Base-by-base conservation (phyloP, 306 rosid species). In the Inga leiocalycina region DNA sequence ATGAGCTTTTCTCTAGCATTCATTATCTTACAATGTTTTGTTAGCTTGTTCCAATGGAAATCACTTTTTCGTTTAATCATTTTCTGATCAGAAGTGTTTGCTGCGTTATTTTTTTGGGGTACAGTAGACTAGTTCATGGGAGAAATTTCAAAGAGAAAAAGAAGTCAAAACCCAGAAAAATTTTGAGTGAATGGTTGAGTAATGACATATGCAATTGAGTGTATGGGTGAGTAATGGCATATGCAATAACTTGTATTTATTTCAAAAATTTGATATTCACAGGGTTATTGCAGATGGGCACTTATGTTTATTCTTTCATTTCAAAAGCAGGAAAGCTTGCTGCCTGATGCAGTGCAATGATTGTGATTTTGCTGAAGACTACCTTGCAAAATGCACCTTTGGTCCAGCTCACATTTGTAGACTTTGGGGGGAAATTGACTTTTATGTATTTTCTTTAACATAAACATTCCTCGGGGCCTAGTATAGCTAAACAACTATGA, bases 401-500 rank as follows among this genome's bases (percentile, higher is more conserved):
- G 45, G 35, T 39, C 35, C 17, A 11, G 15, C 6, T 74, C 27
- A 19, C 74, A 41, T 19, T 68, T 8, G 14, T 68, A 20, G 34
- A 41, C 20, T 41, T 41, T n/a, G 16, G 2, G 74, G 54, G 11
- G 17, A 13, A 71, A 44, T 15, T 6, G 13, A 22, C 65, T 49
- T 49, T n/a, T 52, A 34, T 43, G 22, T 51, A 10, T 16, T 15
- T 52, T 49, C 7, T 62, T 54, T 24, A 24, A 11, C 35, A 12
- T 19, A 51, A 16, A 76, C 57, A 51, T 82, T 65, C 27, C 39
- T 12, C 24, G 8, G 56, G 71, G 17, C 17, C 35, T 22, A 16
- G 13, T 62, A 27, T 30, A 62, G 68, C 68, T 62, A 62, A 62
- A 62, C 8, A 12, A 27, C 16, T 35, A 81, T 88, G 87, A 87